Evolutionary conservation across 1,139 yeast species (phyloP).

Genomic region (Suhomyces terraborum): DNA sequence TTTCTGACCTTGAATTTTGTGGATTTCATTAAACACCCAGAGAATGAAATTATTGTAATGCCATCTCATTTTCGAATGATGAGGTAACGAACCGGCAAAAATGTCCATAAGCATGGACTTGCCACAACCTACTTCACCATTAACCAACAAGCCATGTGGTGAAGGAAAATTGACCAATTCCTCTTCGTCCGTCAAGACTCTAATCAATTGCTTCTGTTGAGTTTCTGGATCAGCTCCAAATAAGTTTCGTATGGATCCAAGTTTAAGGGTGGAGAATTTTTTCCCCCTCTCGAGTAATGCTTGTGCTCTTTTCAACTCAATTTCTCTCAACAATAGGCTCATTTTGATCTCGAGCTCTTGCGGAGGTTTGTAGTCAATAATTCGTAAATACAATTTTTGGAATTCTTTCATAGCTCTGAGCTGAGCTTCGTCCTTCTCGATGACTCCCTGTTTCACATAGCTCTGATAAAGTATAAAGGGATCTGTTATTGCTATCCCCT

Average conservation of each 20-base stretch:
- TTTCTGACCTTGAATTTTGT: constrained; percentile 47
- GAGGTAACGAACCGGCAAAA: constrained; percentile 66
- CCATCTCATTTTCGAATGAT: constrained; percentile 66
- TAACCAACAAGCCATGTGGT: constrained; percentile 65
- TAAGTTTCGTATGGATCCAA: constrained; percentile 24
- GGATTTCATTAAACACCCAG: constrained; percentile 67
- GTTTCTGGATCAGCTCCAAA: constrained; percentile 32
- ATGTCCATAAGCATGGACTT: constrained; percentile 75
- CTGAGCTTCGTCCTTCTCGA: constrained; percentile 59
- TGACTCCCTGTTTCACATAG: constrained; percentile 51
- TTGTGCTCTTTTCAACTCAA: constrained; percentile 43
- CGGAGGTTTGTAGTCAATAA: constrained; percentile 62
- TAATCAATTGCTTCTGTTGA: constrained; percentile 41
- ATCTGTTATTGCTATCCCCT: constrained; percentile 55
- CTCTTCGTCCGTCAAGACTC: constrained; percentile 62
- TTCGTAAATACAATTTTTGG: constrained; percentile 60
- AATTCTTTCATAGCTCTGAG: constrained; percentile 64
- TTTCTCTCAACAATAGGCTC: constrained; percentile 47
- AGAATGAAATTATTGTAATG: constrained; percentile 71
- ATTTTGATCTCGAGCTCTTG: constrained; percentile 50
- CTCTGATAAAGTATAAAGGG: constrained; percentile 61
- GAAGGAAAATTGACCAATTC: constrained; percentile 56
- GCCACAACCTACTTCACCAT: constrained; percentile 80
- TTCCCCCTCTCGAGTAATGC: constrained; percentile 16
- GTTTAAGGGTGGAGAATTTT: constrained; percentile 18